Evolutionary conservation across 2,329 filamentous ascomycete species (phyloP), one percentile per base, ranked within the genome.

Genomic region (Talaromyces albobiverticillius): DNA sequence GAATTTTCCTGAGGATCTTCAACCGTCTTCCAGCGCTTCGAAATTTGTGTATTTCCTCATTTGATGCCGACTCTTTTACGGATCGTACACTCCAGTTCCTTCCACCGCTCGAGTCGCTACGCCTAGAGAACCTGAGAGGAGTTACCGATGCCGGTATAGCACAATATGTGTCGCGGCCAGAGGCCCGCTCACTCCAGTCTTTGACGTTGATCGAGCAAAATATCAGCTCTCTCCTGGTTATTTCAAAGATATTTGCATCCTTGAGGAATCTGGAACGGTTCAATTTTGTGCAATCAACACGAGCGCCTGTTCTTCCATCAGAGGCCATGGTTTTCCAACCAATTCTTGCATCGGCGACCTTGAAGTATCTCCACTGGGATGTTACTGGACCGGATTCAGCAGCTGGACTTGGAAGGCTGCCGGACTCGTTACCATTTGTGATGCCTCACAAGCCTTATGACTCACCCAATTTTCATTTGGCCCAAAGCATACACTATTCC

Each of bases 311-410:
- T 8, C 61, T 80, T 16, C 69, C 72, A 3, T 62, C 70, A 4
- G 74, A 72, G 14, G 66, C 68, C 9, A 70, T 75, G 48, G 62
- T 79, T 20, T 73, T 78, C 52, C 74, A 76, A 54, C 76, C 79
- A 0, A 62, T 76, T 10, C 71, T 84, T 25, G 72, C 72, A 5
- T 82, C 80, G 0, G 64, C 67, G 2, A 74, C 67, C n/a, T 68
- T 85, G 10, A 70, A 71, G 51, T 76, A 74, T 57, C 66, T 85
- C 3, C 82, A 85, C 61, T 84, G 82, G 81, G 82, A 84, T 60
- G 63, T 77, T 32, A 68, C 70, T 4, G 69, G 71, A 46, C 71
- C 71, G 13, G 66, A 73, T 43, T 64, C 70, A 14, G 63, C 61
- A 32, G 66, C 67, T 29, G 68, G 69, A 10, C 65, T 74, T 32